Conservation (phyloP, 306 rosid genomes). For the Cicer chorassanicum region DNA sequence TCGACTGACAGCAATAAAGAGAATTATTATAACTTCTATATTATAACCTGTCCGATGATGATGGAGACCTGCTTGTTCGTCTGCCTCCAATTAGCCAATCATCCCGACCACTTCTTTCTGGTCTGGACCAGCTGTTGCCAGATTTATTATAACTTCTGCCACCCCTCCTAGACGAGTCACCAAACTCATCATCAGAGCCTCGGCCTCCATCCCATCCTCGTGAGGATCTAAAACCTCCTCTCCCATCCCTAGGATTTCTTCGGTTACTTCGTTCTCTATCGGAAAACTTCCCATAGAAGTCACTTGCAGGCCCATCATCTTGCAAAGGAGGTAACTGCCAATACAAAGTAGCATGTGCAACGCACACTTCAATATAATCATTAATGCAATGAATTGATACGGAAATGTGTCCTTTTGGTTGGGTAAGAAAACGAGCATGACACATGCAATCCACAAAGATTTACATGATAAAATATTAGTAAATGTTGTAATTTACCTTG, state of each 20-base stretch:
- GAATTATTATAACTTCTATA: conserved; percentile 21
- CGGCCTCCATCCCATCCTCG: conserved; percentile 65
- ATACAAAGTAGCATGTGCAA: conserved; percentile 31
- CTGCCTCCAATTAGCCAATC: conserved; percentile 91
- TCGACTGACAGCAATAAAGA: neutral
- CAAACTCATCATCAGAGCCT: conserved; percentile 46
- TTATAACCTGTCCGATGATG: conserved; percentile 71
- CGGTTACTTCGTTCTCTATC: conserved; percentile 53
- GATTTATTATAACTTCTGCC: conserved; percentile 56
- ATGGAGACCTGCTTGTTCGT: conserved; percentile 65
- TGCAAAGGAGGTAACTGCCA: conserved; percentile 92
- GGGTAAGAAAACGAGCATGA: neutral
- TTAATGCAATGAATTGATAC: conserved; percentile 10
- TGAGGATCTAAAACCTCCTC: conserved; percentile 69
- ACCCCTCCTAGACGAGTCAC: conserved; percentile 53
- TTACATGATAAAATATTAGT: conserved; percentile 8
- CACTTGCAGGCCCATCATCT: conserved; percentile 92
- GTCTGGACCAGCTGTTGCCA: conserved; percentile 66
- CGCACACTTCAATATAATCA: conserved; percentile 35
- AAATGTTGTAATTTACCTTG: conserved; percentile 60
- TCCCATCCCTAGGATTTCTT: conserved; percentile 59
- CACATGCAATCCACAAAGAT: conserved; percentile 4
- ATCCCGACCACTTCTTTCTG: conserved; percentile 61
- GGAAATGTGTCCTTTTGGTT: conserved; percentile 15
- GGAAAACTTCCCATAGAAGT: conserved; percentile 82